Base-by-base conservation (phyloP, 257 asterid species). In the Plantago major region DNA sequence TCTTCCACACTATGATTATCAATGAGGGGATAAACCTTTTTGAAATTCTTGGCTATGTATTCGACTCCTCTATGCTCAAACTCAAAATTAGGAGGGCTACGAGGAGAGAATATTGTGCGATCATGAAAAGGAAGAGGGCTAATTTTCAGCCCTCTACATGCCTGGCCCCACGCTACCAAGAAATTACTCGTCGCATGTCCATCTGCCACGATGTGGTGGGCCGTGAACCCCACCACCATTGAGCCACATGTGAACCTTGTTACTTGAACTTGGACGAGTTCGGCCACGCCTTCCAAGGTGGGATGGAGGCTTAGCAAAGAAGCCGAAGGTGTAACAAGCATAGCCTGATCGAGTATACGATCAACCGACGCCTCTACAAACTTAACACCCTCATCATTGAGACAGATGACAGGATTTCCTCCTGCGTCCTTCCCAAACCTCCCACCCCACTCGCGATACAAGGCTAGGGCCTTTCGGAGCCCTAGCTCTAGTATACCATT, bases 111-210 rank as follows among this genome's bases (percentile, higher is more conserved):
- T 22, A 83, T 79, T 0, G 81, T 60, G 0, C 94, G 88, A 49
- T 83, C 95, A 14, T 53, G 84, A 1, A 71, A 74, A 2, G 98
- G 96, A 1, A 71, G 64, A 1, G 86, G 88, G 12, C 48, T 49
- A 9, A 79, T 76, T 0, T 68, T 67, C 3, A 76, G 63, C 2
- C 81, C 91, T 1, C 85, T 74, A 14, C 88, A 78, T 8, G 95
- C 91, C 49, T 74, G 76, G 11, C 98, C 98, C 98, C 96, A 88
- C 17, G 98, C 88, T 47, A 90, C 91, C 60, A 90, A 55, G 54
- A 90, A 90, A 44, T 71, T 84, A 65, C 95, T 83, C 0, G 91
- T 80, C 7, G 96, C 83, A 16, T 79, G 77, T 0, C 96, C 97
- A 55, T 87, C 97, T 0, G 88, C 96, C 47, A 87, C 89, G 1